These are phyloP conservation scores for Colletotrichum scovillei DNA, from an alignment of 2,329 filamentous ascomycete genomes.

Conservation along the genomic window DNA sequence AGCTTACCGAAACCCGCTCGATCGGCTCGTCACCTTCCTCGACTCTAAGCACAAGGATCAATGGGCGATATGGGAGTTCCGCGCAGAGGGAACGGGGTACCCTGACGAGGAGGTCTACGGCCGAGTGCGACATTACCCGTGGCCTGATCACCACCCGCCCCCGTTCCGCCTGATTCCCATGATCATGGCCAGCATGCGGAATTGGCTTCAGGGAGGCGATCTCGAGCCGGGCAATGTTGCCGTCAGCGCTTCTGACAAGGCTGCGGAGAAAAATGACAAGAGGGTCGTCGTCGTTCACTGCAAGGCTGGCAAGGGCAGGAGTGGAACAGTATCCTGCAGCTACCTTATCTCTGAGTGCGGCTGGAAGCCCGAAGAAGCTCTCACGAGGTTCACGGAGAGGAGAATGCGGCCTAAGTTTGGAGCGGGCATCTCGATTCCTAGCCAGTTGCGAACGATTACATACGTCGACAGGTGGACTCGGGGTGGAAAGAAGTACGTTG, in stretches of 20 bases:
- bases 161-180: conserved; percentile 89
- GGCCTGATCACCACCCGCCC: conserved; percentile 94
- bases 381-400: conserved; percentile 76
- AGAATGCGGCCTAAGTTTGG: conserved; percentile 93
- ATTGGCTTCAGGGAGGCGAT: conserved; percentile 76
- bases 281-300: conserved; percentile 94
- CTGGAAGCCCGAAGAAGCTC: conserved; percentile 64
- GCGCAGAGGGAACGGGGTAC: conserved; percentile 95
- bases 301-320: conserved; percentile 95
- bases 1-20: conserved; percentile 93
- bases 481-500: conserved; percentile 81
- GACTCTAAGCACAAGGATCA: conserved; percentile 84
- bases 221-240: conserved; percentile 39
- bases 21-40: conserved; percentile 87
- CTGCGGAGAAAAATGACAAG: conserved; percentile 43
- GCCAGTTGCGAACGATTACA: conserved; percentile 85
- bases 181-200: conserved; percentile 92
- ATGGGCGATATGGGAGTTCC: conserved; percentile 98
- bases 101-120: conserved; percentile 89
- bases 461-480: conserved; percentile 91
- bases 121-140: conserved; percentile 88
- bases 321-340: conserved; percentile 86
- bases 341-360: conserved; percentile 90
- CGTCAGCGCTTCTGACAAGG: conserved; percentile 26
- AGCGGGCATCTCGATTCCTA: conserved; percentile 90